Conservation (phyloP, 352 stramenopile species). For the Pythium aquatile region DNA sequence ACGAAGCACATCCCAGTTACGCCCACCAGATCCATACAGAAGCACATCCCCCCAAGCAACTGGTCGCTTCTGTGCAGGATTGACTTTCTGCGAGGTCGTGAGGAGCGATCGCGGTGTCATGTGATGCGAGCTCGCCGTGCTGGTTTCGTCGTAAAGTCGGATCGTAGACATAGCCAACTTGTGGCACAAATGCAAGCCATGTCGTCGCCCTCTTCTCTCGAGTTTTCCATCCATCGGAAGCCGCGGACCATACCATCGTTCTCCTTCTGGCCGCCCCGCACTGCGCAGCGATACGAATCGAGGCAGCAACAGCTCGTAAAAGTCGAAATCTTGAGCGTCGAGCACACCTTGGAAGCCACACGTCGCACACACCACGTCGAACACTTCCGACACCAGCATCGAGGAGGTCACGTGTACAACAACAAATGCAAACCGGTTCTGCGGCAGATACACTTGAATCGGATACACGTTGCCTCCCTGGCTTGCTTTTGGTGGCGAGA, state of each 20-base stretch:
- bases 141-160: conserved; percentile 84
- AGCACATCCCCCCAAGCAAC: conserved; percentile 81
- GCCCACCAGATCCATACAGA: conserved; percentile 67
- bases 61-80: conserved; percentile 74
- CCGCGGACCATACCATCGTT: conserved; percentile 80
- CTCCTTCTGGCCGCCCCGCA: conserved; percentile 75
- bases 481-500: conserved; percentile 44
- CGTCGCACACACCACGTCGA: conserved; percentile 72
- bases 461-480: conserved; percentile 39
- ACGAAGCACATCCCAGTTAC: conserved; percentile 82
- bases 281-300: conserved; percentile 86
- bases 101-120: conserved; percentile 72
- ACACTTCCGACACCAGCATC: conserved; percentile 67
- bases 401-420: conserved; percentile 59
- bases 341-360: conserved; percentile 74
- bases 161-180: conserved; percentile 88
- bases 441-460: conserved; percentile 80
- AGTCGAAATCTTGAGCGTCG: conserved; percentile 79
- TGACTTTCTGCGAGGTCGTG: conserved; percentile 70
- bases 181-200: conserved; percentile 84
- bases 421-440: conserved; percentile 84
- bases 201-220: conserved; percentile 54
- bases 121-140: conserved; percentile 82
- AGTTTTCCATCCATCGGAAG: conserved; percentile 61
- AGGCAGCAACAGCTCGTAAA: conserved; percentile 79